Conservation (phyloP, 805 yeast genomes). For the Nakazawaea anatomiae region DNA sequence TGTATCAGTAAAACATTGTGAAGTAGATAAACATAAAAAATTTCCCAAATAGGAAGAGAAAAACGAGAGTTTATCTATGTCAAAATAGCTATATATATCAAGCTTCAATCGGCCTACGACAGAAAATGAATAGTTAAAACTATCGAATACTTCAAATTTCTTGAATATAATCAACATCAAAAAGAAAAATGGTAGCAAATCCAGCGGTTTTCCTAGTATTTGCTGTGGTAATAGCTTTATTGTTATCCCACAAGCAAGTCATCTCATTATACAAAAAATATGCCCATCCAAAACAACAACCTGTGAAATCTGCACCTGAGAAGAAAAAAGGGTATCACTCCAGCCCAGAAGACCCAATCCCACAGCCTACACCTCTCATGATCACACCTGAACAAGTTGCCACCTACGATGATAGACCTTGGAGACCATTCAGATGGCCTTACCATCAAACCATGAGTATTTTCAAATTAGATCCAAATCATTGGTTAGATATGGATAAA, state of each 20-base stretch:
- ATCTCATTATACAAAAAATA: not conserved
- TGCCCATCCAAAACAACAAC: not conserved
- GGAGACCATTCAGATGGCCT: conserved; percentile 81
- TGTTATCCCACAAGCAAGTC: conserved; percentile 7
- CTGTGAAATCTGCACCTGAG: not conserved
- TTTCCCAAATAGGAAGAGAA: conserved; percentile 8
- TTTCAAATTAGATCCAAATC: conserved; percentile 63
- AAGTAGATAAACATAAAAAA: not conserved
- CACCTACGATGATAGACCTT: conserved; percentile 67
- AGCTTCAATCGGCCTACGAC: not conserved
- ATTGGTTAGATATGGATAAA: conserved; percentile 79
- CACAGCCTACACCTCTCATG: conserved; percentile 50
- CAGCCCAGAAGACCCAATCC: conserved; percentile 24
- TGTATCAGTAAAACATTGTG: not conserved
- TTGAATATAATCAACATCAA: not conserved
- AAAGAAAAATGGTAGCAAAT: not conserved
- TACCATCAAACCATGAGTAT: conserved; percentile 78
- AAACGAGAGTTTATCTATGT: conserved; percentile 3
- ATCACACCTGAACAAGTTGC: conserved; percentile 64
- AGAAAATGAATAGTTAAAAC: not conserved
- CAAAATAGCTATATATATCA: not conserved
- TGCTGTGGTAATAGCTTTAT: not conserved
- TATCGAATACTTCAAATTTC: no score
- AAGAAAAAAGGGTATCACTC: conserved; percentile 7
- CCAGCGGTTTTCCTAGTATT: not conserved